Evolutionary conservation across 352 stramenopile species (phyloP), one percentile per base, ranked within the genome.

Genomic region (Phytophthora idaei): DNA sequence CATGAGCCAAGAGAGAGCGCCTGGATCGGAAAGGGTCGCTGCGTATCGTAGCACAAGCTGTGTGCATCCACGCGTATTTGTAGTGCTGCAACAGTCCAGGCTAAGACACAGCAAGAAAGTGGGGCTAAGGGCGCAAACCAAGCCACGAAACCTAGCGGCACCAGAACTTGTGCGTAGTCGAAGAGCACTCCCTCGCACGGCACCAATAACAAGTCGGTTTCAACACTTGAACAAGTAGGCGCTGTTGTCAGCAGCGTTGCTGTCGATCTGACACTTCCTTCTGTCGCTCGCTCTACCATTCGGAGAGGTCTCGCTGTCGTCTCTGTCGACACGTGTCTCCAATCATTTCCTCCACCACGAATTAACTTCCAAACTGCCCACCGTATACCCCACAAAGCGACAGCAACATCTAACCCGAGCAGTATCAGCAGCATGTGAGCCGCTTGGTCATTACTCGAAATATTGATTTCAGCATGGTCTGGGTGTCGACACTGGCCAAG

Each of bases 111-210:
- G 15, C 59, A 69, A 14, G 66, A 36, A 7, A 82, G 44, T 3
- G 86, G 84, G 10, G 66, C 54, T 27, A 92, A 68, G 4, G 79
- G 73, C 0, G 77, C 80, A 57, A 94, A 94, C 75, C 82, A 90
- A 27, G 83, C 72, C 15, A 92, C 71, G 61, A 83, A 87, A 8
- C 81, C 86, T 31, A 93, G 72, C 29, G 68, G 83, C 15, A 88
- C 67, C 54, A 89, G 52, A 28, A 94, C 70, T 49, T 91, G 84
- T 8, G 84, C 84, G 66, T 93, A 94, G 69, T 92, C 86, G 41
- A 87, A 83, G 57, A 93, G 76, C 11, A 93, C 84, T 32, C 86
- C 86, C 28, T 90, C 81, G 57, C 91, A 92, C 34, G 68, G 58
- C 6, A 71, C 67, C 36, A 94, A 57, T 17, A 61, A 56, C 10